Base-by-base conservation (phyloP, 2,329 filamentous ascomycete genomes). In the Huntiella savannae region DNA sequence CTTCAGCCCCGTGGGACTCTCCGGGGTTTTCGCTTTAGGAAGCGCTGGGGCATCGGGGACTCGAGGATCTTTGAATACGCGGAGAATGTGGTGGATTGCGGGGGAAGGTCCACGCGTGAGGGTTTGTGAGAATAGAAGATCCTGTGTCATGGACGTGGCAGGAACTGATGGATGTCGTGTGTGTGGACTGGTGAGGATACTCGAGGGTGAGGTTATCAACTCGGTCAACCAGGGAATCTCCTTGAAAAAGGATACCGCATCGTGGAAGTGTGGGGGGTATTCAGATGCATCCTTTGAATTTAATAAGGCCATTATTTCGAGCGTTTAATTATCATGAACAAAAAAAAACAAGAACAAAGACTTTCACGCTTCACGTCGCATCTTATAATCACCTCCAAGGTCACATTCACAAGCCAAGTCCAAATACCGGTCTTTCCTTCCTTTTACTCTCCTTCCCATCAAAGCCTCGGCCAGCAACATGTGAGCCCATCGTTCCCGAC, bases 51-150 rank as follows among this genome's bases (percentile, higher is more conserved):
- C 43, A 7, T 15, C 17, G n/a, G 50, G 10, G 16, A 34, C 35
- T 10, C 32, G 39, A 3, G 46, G 43, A 16, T 55, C 49, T 17
- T 46, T 19, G 46, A 52, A 52, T 33, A 58, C 47, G 15, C 53
- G 51, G 19, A 58, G 47, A 35, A 53, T 52, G 17, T 51, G 47
- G 3, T 56, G 57, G 6, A 58, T 48, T 10, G 22, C 22, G 6
- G 48, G 48, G 3, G 28, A 13, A 41, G 50, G 11, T 3, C 46
- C 39, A 34, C 28, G 50, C 10, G 50, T 33, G 15, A 55, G 44
- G 8, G 43, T 45, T 32, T 46, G 43, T 32, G 44, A 39, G 38
- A 55, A 54, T 5, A 56, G 38, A 6, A 38, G 46, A 37, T 55
- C 52, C 13, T 42, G 46, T 2, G 49, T 40, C 13, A 19, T 13